A percentile compares a stretch with the other conserved stretches of the same genome.
Evolutionary conservation across 2,329 filamentous ascomycete genomes (phyloP).

Genomic region (Cryphonectria nitschkei): DNA sequence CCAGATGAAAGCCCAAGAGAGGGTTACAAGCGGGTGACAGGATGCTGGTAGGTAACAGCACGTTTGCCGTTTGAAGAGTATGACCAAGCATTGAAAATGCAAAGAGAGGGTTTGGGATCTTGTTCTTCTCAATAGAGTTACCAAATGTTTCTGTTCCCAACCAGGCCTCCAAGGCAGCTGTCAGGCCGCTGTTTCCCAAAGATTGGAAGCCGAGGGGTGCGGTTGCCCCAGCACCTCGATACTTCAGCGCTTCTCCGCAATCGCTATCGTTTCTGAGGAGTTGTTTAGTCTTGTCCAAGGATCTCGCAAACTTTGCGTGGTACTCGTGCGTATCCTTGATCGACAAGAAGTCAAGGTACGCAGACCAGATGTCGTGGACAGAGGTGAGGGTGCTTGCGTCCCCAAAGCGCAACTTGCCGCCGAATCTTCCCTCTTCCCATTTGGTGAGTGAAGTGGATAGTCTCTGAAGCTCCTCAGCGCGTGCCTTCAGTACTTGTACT

Average conservation of each 20-base stretch:
- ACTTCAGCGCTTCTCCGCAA: not conserved
- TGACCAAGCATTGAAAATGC: conserved; percentile 39
- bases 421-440: conserved; percentile 53
- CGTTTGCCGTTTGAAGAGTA: conserved; percentile 24
- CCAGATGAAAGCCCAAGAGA: conserved; percentile 60
- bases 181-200: conserved; percentile 1
- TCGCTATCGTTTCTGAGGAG: not conserved
- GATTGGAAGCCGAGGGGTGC: conserved; percentile 15
- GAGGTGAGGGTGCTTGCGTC: conserved; percentile 38
- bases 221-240: not conserved
- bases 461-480: conserved; percentile 48
- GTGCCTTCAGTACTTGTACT: conserved; percentile 42
- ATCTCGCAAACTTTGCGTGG: conserved; percentile 28
- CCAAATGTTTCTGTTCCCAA: conserved; percentile 21
- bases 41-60: conserved; percentile 46
- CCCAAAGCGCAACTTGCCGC: conserved; percentile 29
- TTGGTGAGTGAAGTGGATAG: conserved; percentile 42
- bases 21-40: conserved; percentile 57
- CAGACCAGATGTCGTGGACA: conserved; percentile 45
- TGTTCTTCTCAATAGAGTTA: conserved; percentile 8
- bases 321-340: conserved; percentile 30
- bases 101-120: conserved; percentile 51
- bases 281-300: conserved; percentile 13
- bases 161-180: conserved; percentile 8
- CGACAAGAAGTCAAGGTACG: conserved; percentile 35